A percentile compares a stretch with the other conserved stretches of the same genome.
Evolutionary conservation across 2,329 filamentous ascomycete genomes (phyloP).

Genomic region (Fusarium pseudonygamai): DNA sequence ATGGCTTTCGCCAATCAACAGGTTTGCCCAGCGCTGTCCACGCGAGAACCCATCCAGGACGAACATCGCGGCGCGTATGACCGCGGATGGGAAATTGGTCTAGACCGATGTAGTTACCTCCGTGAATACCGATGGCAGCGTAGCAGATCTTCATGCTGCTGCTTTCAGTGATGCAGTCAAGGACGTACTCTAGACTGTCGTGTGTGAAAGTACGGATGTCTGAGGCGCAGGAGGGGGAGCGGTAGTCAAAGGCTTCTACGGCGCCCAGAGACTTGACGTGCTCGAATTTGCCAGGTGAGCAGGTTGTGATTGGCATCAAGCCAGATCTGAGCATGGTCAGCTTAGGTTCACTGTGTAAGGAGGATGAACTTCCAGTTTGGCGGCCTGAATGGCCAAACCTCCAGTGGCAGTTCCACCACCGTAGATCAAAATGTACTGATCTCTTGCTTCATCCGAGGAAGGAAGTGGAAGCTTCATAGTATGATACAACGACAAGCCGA

Average conservation of each 20-base stretch:
- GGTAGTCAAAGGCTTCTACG: background rate
- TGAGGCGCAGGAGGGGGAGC: background rate
- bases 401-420: conserved; percentile 2
- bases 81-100: conserved; percentile 36
- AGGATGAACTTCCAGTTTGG: background rate
- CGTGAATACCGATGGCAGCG: background rate
- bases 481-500: background rate
- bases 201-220: conserved; percentile 2
- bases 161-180: background rate
- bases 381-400: background rate
- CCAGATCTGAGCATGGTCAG: background rate
- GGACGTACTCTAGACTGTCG: background rate
- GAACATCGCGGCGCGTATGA: conserved; percentile 36
- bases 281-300: conserved; percentile 5
- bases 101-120: conserved; percentile 29
- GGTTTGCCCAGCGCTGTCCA: conserved; percentile 27
- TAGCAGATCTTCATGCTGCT: conserved; percentile 7
- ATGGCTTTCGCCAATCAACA: conserved; percentile 20
- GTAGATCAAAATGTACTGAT: background rate
- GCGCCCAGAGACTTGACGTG: conserved; percentile 1
- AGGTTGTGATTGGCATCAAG: background rate
- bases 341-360: background rate
- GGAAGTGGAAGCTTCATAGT: conserved; percentile 2
- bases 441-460: background rate
- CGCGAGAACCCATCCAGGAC: conserved; percentile 33